These are phyloP conservation scores for Pythium aphanidermatum DNA, from an alignment of 352 stramenopile species.

Conservation along the genomic window DNA sequence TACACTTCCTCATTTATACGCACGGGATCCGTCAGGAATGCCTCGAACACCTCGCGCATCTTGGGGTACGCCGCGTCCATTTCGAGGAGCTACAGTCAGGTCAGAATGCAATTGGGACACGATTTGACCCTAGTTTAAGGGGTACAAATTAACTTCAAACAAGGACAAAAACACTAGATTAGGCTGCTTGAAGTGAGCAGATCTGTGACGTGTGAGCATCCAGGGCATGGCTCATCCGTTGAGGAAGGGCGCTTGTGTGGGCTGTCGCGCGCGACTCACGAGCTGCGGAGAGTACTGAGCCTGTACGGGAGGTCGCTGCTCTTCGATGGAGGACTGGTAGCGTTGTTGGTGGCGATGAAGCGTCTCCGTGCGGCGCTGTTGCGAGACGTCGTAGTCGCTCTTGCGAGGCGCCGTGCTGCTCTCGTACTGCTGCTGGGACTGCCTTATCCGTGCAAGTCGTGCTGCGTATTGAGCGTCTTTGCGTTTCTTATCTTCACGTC, in stretches of 20 bases:
- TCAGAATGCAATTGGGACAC: background rate
- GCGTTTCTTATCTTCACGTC: conserved; percentile 45
- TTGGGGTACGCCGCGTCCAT: conserved; percentile 16
- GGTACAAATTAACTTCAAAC: no score
- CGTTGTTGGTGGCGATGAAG: conserved; percentile 34
- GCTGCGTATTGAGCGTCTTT: conserved; percentile 25
- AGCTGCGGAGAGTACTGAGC: background rate
- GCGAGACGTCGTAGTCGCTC: conserved; percentile 19
- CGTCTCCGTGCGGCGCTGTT: conserved; percentile 33
- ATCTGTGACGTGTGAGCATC: conserved; percentile 5
- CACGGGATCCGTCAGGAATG: conserved; percentile 77
- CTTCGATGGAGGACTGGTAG: conserved; percentile 32
- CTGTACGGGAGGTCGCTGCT: conserved; percentile 13
- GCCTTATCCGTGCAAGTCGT: conserved; percentile 34
- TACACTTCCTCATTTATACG: conserved; percentile 75
- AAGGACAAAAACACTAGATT: no score
- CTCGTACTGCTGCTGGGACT: conserved; percentile 33
- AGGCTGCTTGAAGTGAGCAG: background rate
- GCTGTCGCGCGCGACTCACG: background rate
- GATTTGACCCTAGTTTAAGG: no score
- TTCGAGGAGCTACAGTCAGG: background rate
- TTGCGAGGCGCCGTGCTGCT: conserved; percentile 19
- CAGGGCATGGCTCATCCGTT: background rate
- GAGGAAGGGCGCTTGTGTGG: conserved; percentile 6
- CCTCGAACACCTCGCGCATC: conserved; percentile 79